Base-by-base conservation (phyloP, 495 filamentous ascomycete species). In the Coniosporium apollinis region DNA sequence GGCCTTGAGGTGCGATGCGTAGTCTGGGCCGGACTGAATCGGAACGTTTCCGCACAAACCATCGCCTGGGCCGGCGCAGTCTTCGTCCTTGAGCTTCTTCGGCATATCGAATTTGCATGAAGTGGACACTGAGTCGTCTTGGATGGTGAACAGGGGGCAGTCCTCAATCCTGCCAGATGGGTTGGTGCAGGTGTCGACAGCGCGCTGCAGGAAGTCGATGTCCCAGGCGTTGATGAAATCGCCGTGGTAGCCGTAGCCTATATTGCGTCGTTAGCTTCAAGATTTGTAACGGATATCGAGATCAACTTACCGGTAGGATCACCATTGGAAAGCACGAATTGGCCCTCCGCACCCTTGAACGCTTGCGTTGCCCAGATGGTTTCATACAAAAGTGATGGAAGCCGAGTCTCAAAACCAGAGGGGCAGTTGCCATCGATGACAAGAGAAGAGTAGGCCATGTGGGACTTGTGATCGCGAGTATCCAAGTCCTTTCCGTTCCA, bases 221-320 rank as follows among this genome's bases (percentile, higher is more conserved):
- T 85, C 69, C 84, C 84, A 93, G 24, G 78, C 84, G 30, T 61
- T 69, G 46, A 91, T 79, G 57, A 91, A 91, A 49, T 93, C 84
- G 19, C 68, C 84, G 45, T 93, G 84, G 46, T 83, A 84, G 13
- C 81, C 82, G 37, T 63, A 85, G 26, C 83, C 74, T 70, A 34
- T 24, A 10, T 33, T 19, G 19, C 33, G 11, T 7, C 5, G 22
- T 51, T 37, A 49, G 42, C 7, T 20, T 22, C 10, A 33, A 34
- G 41, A 30, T 13, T 11, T 22, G 28, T 14, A 14, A n/a, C 5
- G 15, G 25, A 18, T 7, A 8, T 6, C 13, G 14, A 26, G 20
- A 34, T 16, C 1, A 22, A 48, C 43, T 22, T 39, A 61, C 72
- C 83, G 37, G 74, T 75, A 14, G 72, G 69, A 46, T 96, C 87